Evolutionary conservation across 768 basidiomycete genomes (phyloP), one percentile per base, ranked within the genome.

Genomic region (Sarcodon aspratus): DNA sequence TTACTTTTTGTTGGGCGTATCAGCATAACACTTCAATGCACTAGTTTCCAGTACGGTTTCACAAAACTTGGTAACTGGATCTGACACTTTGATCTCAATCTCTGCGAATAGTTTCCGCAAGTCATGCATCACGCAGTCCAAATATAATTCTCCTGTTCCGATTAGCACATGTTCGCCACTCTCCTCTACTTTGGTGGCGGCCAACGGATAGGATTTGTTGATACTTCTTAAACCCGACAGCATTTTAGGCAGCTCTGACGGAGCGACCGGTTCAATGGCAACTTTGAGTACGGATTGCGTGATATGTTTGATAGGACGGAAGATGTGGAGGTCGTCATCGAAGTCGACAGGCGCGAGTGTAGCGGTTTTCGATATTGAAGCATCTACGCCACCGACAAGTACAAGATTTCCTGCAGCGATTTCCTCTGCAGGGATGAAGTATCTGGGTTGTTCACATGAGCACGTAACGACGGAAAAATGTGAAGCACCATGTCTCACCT

Each of bases 81-180:
- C 96, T 18, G 95, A 98, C 11, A 98, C 93, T 72, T 99, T 99
- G 74, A 99, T 97, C 73, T 99, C 96, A 57, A 98, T 96, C 71
- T 99, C 96, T 32, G 93, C 82, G 69, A 95, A 99, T 52, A 98
- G 61, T 52, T 76, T 79, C 52, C 96, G 75, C 46, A 99, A 68
- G 66, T 99, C 96, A 59, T 99, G 95, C 82, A 99, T 82, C 42
- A 95, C 87, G 54, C 86, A 95, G 62, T 99, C 96, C 58, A 99
- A 72, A 67, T 95, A 98, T 46, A 99, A 70, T 61, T 99, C 96
- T 45, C 96, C 96, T 1, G 96, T 97, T 47, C 96, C 96, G 54
- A 98, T 81, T 52, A 99, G 68, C 50, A 99, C 89, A 63, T 99
- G 96, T 63, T 99, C 96, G 15, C 96, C 96, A 47, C 87, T 91